phyloP scores from a whole-genome alignment of 257 asterid species.

The Henckelia pumila region DNA sequence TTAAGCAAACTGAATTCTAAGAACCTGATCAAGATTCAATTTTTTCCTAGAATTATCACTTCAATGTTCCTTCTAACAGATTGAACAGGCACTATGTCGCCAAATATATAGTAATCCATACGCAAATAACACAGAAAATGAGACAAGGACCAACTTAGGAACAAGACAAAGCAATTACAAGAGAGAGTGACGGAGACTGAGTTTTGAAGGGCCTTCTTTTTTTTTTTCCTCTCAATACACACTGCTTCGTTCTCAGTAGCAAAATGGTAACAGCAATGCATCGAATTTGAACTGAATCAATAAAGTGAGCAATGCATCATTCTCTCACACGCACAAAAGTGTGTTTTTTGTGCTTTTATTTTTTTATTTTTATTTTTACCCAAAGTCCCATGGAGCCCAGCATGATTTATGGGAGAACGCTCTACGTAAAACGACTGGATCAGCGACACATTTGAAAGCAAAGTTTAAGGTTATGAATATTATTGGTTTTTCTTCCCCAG shows the following conservation, averaged over 20 bases:
- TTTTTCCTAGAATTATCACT: conserved; percentile 30
- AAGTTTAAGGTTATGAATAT: background rate
- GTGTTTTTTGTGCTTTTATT: conserved; percentile 29
- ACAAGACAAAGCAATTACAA: conserved; percentile 56
- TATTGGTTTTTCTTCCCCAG: too few relatives aligned
- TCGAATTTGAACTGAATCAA: conserved; percentile 66
- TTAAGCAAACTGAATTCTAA: conserved; percentile 23
- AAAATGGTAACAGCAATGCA: conserved; percentile 55
- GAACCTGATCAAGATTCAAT: conserved; percentile 32
- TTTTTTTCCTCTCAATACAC: conserved; percentile 39
- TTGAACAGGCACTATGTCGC: conserved; percentile 1
- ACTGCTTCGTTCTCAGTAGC: conserved; percentile 58
- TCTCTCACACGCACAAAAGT: conserved; percentile 42
- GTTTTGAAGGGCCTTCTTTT: conserved; percentile 25
- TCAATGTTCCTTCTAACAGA: background rate
- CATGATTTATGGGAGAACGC: conserved; percentile 34
- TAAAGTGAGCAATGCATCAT: conserved; percentile 51
- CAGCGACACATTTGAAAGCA: conserved; percentile 26
- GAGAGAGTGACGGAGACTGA: conserved; percentile 28
- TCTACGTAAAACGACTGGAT: conserved; percentile 54
- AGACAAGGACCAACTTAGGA: conserved; percentile 54
- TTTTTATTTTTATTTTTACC: conserved; percentile 9
- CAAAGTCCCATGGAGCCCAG: conserved; percentile 49
- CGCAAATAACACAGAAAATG: conserved; percentile 38
- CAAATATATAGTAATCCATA: conserved; percentile 21